Evolutionary conservation across 495 filamentous ascomycete genomes (phyloP).

Genomic region (Penicillium steckii): DNA sequence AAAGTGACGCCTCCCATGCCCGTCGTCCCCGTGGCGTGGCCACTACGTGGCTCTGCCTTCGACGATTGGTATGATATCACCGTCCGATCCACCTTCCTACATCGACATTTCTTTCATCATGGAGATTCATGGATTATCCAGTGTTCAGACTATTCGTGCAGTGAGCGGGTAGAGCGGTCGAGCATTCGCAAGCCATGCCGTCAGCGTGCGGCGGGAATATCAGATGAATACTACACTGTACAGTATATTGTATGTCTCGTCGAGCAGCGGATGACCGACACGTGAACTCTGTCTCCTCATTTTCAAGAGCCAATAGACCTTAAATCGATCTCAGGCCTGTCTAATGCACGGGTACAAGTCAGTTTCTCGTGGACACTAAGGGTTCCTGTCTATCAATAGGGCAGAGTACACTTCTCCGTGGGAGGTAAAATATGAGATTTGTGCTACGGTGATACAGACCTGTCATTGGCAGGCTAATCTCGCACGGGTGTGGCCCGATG

Average conservation of each 20-base stretch:
- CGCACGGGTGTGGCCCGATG: not conserved
- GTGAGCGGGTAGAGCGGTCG: not conserved
- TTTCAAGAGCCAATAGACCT: too few relatives aligned
- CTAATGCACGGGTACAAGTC: not conserved
- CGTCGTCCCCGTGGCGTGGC: not conserved
- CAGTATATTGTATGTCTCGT: too few relatives aligned
- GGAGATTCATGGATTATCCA: not conserved
- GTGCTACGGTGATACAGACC: not conserved
- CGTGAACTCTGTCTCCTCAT: not conserved
- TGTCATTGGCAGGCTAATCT: not conserved
- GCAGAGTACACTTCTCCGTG: not conserved
- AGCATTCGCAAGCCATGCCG: not conserved
- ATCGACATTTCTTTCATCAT: constrained; percentile 1
- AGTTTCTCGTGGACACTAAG: not conserved
- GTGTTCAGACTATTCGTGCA: not conserved
- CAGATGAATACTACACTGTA: not conserved
- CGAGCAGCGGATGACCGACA: not conserved
- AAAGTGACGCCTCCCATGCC: not conserved
- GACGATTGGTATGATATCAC: not conserved
- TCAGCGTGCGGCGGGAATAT: not conserved
- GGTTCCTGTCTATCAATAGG: not conserved
- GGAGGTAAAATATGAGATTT: not conserved
- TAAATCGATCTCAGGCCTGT: not conserved
- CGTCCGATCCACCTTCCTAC: not conserved
- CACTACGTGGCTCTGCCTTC: not conserved